Percentiles rank a stretch among this genome's conserved stretches.
Evolutionary conservation across 2,329 filamentous ascomycete genomes (phyloP).

Genomic region (Xylariales sp.): DNA sequence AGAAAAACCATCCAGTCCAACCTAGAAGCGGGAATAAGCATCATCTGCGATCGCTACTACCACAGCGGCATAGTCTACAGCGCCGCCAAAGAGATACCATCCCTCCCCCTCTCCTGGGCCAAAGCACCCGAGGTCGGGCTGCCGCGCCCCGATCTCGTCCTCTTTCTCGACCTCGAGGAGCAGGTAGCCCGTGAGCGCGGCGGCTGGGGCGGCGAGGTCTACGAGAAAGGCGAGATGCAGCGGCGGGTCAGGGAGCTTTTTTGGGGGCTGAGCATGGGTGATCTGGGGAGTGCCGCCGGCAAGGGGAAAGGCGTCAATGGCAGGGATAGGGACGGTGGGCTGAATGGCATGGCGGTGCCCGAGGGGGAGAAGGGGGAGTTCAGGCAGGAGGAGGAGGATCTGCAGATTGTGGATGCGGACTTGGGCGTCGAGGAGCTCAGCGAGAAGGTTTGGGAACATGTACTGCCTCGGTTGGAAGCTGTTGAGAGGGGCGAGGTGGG

Average conservation of each 20-base stretch:
- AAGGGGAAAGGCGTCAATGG: slow-evolving; percentile 13
- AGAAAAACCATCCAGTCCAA: slow-evolving; percentile 48
- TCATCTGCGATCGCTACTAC: slow-evolving; percentile 91
- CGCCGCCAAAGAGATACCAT: slow-evolving; percentile 74
- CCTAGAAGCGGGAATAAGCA: slow-evolving; percentile 62
- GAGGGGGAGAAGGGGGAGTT: slow-evolving; percentile 29
- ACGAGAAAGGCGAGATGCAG: slow-evolving; percentile 84
- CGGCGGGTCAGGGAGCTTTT: slow-evolving; percentile 72
- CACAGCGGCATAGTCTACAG: slow-evolving; percentile 93
- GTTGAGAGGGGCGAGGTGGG: slow-evolving; percentile 48
- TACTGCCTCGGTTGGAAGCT: slow-evolving; percentile 39
- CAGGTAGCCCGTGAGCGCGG: slow-evolving; percentile 68
- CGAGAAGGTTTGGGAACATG: slow-evolving; percentile 50
- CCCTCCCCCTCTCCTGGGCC: slow-evolving; percentile 72
- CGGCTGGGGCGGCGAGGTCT: slow-evolving; percentile 86
- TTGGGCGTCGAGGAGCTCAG: slow-evolving; percentile 51
- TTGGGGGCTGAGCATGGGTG: slow-evolving; percentile 47
- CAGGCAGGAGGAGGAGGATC: slow-evolving; percentile 47
- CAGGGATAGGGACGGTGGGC: slow-evolving; percentile 8
- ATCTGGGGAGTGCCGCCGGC: slow-evolving; percentile 29
- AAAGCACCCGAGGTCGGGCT: slow-evolving; percentile 80
- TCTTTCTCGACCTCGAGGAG: slow-evolving; percentile 81
- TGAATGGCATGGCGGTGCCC: not conserved
- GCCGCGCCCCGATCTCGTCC: slow-evolving; percentile 77
- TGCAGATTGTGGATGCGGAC: slow-evolving; percentile 51